Base-by-base conservation (phyloP, 176 grass and related monocot species). In the Ampelocalamus luodianensis region DNA sequence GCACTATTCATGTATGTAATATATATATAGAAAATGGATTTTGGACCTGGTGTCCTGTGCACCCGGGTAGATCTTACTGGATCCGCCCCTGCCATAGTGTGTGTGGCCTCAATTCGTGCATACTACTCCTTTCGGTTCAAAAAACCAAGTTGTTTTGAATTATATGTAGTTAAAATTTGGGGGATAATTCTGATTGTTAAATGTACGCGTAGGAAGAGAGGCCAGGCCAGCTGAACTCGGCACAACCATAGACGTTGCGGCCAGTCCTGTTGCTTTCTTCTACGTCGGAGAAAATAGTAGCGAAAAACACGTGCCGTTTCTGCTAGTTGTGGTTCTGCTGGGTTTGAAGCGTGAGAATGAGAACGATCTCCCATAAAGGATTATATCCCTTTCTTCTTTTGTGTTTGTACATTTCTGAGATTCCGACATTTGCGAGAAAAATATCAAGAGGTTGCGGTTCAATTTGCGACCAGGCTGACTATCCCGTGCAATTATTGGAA, bases 281-380 rank as follows among this genome's bases (percentile, higher is more conserved):
- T n/a, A 40, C 15, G 5, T 13, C 22, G 17, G 29, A 10, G 7
- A 29, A 29, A 53, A 39, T n/a, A 32, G n/a, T 3, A 5, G 45
- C n/a, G 58, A 9, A 36, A 71, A 88, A 64, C 73, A 72, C 45
- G 74, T 79, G 32, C 88, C 40, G 23, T 34, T 69, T 65, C 2
- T 15, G 48, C 58, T 68, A 12, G 6, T 37, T 14, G 24, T 51
- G n/a, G 43, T 49, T 20, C 75, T 24, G 20, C 58, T 27, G 61
- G 13, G 34, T 40, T 27, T 10, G 3, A 14, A 54, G n/a, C 7
- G 55, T 78, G 44, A 6, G 6, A 61, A 5, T 67, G 79, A 78
- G 13, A 55, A 24, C 53, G 74, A 64, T 46, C 7, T 38, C 8
- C 49, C 58, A 65, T 62, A 12, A 44, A 68, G 13, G 26, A 24